A percentile compares a stretch with the other conserved stretches of the same genome.
Conservation (phyloP, 371 early-diverging fungal species). For the Apophysomyces ossiformis region DNA sequence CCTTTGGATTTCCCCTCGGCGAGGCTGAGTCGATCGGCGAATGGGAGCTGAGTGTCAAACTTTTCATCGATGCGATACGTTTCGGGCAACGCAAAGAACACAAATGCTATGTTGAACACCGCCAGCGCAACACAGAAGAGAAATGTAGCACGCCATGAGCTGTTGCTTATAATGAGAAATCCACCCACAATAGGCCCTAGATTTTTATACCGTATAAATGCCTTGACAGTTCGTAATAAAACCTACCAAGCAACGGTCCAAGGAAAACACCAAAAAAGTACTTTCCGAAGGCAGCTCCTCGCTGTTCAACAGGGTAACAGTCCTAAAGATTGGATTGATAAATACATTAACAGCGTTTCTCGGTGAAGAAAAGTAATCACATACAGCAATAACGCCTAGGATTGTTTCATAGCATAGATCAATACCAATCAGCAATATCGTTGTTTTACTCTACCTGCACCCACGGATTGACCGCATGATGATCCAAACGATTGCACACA, state of each 20-base stretch:
- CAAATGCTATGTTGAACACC: constrained; percentile 42
- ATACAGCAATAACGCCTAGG: not conserved
- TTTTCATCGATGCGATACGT: constrained; percentile 53
- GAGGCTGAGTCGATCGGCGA: not conserved
- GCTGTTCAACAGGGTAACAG: constrained; percentile 31
- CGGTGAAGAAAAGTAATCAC: not conserved
- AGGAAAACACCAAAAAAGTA: constrained; percentile 60
- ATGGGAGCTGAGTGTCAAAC: constrained; percentile 17
- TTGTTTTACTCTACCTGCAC: constrained; percentile 52
- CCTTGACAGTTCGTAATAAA: not conserved
- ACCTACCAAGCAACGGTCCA: constrained; percentile 50
- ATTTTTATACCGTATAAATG: constrained; percentile 47
- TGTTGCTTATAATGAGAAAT: constrained; percentile 36
- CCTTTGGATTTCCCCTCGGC: not conserved
- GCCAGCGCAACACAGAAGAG: constrained; percentile 64
- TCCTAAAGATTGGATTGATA: constrained; percentile 17
- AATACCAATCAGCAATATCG: not conserved
- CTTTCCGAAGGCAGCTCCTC: constrained; percentile 46
- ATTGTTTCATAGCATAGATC: not conserved
- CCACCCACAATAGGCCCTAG: constrained; percentile 44
- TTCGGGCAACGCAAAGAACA: constrained; percentile 64
- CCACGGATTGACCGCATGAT: constrained; percentile 65
- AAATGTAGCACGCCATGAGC: constrained; percentile 68
- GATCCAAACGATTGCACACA: constrained; percentile 75
- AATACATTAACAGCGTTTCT: not conserved